Percentiles rank a stretch among this genome's conserved stretches.
phyloP scores from a whole-genome alignment of 2,329 filamentous ascomycete species.

The Cordyceps cateniannulata region DNA sequence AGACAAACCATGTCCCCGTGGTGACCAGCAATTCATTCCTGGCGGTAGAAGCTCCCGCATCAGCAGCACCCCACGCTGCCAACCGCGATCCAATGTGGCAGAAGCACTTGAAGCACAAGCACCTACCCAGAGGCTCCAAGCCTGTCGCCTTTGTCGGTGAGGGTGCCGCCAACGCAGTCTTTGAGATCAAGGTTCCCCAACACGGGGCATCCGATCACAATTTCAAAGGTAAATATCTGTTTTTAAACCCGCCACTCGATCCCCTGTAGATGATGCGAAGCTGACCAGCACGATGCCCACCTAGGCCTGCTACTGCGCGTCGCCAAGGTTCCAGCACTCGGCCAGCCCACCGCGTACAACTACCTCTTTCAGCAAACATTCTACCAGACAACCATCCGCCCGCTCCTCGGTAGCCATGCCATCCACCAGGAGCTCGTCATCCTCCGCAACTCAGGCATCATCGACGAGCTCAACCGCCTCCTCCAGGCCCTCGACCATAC shows the following conservation, averaged over 20 bases:
- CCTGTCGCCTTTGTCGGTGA: conserved; percentile 49
- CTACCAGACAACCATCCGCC: conserved; percentile 27
- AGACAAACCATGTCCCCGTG: conserved; percentile 16
- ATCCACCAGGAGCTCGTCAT: conserved; percentile 33
- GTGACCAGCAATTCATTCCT: neutral
- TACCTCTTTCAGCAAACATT: conserved; percentile 32
- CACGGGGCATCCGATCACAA: conserved; percentile 23
- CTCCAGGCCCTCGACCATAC: conserved; percentile 42
- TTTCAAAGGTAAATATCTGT: conserved; percentile 25
- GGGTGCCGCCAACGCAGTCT: conserved; percentile 73
- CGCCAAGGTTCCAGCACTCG: conserved; percentile 29
- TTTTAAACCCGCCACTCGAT: neutral
- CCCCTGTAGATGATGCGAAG: neutral
- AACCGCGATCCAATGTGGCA: conserved; percentile 8
- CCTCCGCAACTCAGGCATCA: conserved; percentile 28
- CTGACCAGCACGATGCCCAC: neutral
- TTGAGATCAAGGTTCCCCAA: conserved; percentile 45
- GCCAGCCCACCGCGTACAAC: conserved; percentile 27
- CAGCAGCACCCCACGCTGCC: neutral
- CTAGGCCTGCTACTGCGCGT: conserved; percentile 32
- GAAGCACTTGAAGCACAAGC: conserved; percentile 20
- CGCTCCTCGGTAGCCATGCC: conserved; percentile 28
- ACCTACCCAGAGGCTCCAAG: conserved; percentile 27
- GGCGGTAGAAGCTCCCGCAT: neutral
- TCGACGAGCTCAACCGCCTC: conserved; percentile 44